These are phyloP conservation scores for Pichia sp. DNA, from an alignment of 1,139 yeast genomes.

Conservation along the genomic window DNA sequence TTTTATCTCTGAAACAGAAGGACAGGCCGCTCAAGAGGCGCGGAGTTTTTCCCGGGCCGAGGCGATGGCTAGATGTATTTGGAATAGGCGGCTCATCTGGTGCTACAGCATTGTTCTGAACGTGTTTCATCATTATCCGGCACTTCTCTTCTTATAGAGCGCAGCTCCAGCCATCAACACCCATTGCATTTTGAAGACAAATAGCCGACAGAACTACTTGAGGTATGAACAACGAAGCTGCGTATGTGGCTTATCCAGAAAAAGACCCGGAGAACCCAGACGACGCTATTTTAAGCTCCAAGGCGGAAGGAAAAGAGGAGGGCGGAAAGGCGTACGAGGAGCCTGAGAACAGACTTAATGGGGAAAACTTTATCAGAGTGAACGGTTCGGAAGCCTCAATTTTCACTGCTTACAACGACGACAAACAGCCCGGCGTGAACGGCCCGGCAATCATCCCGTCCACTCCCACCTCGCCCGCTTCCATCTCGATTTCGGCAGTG, in stretches of 20 bases:
- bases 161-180: too few relatives aligned
- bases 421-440: not conserved
- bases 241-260: not conserved
- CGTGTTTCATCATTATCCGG: too few relatives aligned
- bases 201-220: not conserved
- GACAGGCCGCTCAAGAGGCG: not conserved
- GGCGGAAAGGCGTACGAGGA: too few relatives aligned
- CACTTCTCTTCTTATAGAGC: too few relatives aligned
- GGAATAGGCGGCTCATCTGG: not conserved
- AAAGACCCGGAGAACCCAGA: not conserved
- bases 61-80: not conserved
- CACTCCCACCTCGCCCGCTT: constrained; percentile 1
- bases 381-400: not conserved
- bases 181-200: too few relatives aligned
- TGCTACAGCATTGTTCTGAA: not conserved
- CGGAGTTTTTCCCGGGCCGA: not conserved
- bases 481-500: not conserved
- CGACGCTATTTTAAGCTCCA: not conserved
- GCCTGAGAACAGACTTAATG: not conserved
- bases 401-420: not conserved
- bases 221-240: constrained; percentile 4
- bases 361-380: not conserved
- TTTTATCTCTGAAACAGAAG: too few relatives aligned
- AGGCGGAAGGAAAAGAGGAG: not conserved
- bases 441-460: not conserved